Base-by-base conservation (phyloP, 2,329 filamentous ascomycete genomes). In the Pyrenophora seminiperda region DNA sequence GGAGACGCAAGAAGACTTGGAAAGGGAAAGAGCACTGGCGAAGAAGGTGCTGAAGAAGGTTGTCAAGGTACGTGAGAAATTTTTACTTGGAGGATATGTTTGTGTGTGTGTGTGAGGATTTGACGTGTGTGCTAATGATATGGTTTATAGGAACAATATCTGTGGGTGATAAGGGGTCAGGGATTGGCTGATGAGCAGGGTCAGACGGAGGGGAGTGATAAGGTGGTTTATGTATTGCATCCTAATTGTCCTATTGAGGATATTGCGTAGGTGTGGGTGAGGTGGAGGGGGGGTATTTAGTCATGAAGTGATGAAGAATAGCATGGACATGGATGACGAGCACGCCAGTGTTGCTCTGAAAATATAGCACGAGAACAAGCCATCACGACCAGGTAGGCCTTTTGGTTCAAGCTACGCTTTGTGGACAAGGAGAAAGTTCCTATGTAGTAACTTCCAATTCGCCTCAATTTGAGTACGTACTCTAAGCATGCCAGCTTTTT, bases 41-140 rank as follows among this genome's bases (percentile, higher is more conserved):
- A 83, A 79, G 69, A 94, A 96, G 82, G 93, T 99, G 44, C 76
- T 99, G 62, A 96, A 90, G 81, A 88, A 90, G 74, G 95, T 97
- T 88, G 89, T 97, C 68, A 97, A 94, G 87, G 91, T 94, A 79
- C 68, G 84, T 56, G 37, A 33, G n/a, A n/a, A n/a, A n/a, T n/a
- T n/a, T n/a, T n/a, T n/a, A n/a, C n/a, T n/a, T n/a, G n/a, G n/a
- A n/a, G n/a, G n/a, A n/a, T n/a, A n/a, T n/a, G n/a, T n/a, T n/a
- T n/a, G n/a, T n/a, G n/a, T n/a, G n/a, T n/a, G n/a, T n/a, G n/a
- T n/a, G n/a, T n/a, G n/a, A n/a, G n/a, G n/a, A n/a, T n/a, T n/a
- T n/a, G n/a, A n/a, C n/a, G 3, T 7, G 20, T 47, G 3, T 34
- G 37, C 63, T 71, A 62, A 72, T 40, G 24, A 10, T 39, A 3